Conservation (phyloP, 2,329 filamentous ascomycete genomes). For the Acephala macrosclerotiorum region DNA sequence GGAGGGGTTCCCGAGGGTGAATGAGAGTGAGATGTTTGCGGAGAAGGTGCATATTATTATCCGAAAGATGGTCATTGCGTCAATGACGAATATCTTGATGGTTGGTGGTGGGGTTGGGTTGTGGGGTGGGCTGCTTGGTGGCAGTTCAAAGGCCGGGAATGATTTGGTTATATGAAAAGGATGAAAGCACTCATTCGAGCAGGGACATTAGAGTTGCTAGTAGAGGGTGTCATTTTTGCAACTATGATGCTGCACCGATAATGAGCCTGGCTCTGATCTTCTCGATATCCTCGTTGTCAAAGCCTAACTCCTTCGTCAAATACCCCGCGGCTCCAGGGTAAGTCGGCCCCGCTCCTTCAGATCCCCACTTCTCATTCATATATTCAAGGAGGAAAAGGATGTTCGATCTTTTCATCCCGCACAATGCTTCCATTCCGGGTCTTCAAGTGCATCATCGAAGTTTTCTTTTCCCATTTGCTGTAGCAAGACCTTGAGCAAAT, state of each 20-base stretch:
- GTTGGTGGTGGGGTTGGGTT: not conserved
- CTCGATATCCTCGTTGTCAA: conserved; percentile 53
- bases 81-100: not conserved
- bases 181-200: not conserved
- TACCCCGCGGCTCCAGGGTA: conserved; percentile 53
- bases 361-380: conserved; percentile 53
- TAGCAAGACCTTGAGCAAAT: conserved; percentile 53
- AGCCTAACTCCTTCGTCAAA: conserved; percentile 52
- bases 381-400: conserved; percentile 56
- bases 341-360: conserved; percentile 31
- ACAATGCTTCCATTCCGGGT: conserved; percentile 57
- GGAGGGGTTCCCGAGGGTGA: conserved; percentile 4
- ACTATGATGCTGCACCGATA: not conserved
- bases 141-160: not conserved
- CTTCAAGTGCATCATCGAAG: conserved; percentile 38
- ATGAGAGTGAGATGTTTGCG: conserved; percentile 7
- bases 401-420: conserved; percentile 51
- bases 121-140: not conserved
- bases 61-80: not conserved
- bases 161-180: not conserved
- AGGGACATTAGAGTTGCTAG: not conserved
- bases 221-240: too few relatives aligned
- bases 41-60: not conserved
- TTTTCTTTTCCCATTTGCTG: conserved; percentile 47
- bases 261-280: conserved; percentile 49